Conservation (phyloP, 176 grass and related monocot genomes). For the Areca catechu region DNA sequence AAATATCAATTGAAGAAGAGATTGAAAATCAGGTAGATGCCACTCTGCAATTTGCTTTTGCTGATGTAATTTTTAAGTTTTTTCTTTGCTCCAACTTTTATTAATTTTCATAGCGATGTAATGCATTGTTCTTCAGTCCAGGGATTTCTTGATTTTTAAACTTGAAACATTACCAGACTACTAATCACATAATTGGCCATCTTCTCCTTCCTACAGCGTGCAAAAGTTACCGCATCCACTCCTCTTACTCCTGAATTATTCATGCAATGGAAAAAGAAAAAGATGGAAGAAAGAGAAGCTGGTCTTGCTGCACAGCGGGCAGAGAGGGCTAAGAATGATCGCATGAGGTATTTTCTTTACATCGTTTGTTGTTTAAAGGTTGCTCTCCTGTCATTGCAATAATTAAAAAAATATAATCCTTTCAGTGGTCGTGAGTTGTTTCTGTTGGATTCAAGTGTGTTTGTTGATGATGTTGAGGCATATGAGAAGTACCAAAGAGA, state of each 20-base stretch:
- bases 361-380: slow-evolving; percentile 3
- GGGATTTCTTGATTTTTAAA: slow-evolving; percentile 8
- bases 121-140: neutral
- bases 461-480: slow-evolving; percentile 95
- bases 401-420: slow-evolving; percentile 7
- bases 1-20: slow-evolving; percentile 87
- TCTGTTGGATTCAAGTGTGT: slow-evolving; percentile 83
- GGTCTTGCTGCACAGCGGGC: slow-evolving; percentile 62
- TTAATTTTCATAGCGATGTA: slow-evolving; percentile 4
- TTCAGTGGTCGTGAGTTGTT: slow-evolving; percentile 97
- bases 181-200: slow-evolving; percentile 16
- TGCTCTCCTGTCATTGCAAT: neutral
- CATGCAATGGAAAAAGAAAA: slow-evolving; percentile 92
- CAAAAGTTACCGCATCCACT: slow-evolving; percentile 53
- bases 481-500: slow-evolving; percentile 89
- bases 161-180: neutral
- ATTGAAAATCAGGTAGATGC: slow-evolving; percentile 79
- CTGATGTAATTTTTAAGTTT: too few species aligned
- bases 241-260: slow-evolving; percentile 82
- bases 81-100: neutral
- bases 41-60: too few species aligned
- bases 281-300: slow-evolving; percentile 81
- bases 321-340: slow-evolving; percentile 95
- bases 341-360: slow-evolving; percentile 68
- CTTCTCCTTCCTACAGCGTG: slow-evolving; percentile 46